phyloP scores from a whole-genome alignment of 176 grass and related monocot genomes.

The Dactylis glomerata region DNA sequence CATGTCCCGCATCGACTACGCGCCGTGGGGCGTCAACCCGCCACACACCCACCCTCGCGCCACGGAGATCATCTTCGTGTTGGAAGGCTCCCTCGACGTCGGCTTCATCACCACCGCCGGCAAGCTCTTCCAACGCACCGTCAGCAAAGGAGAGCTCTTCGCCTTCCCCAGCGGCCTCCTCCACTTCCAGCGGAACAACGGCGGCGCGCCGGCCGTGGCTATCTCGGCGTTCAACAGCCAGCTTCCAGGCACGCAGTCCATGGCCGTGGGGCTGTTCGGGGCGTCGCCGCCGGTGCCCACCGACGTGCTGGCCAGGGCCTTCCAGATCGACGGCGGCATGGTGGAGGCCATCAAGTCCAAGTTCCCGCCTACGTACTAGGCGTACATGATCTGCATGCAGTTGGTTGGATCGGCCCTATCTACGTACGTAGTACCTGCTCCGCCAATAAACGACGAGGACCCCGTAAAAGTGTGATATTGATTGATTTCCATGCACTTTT shows the following conservation, averaged over 20 bases:
- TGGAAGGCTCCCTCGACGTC: neutral
- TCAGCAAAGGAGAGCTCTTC: neutral
- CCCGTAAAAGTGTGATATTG: too few species aligned
- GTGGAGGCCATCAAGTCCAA: slow-evolving; percentile 7
- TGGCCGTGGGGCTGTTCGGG: neutral
- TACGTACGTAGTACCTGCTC: too few species aligned
- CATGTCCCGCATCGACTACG: neutral
- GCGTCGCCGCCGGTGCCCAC: neutral
- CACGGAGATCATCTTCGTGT: neutral
- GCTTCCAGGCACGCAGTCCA: neutral
- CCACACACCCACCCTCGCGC: neutral
- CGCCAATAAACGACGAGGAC: too few species aligned
- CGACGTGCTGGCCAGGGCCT: neutral
- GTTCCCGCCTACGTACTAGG: neutral
- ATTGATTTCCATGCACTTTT: too few species aligned
- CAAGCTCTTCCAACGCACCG: neutral
- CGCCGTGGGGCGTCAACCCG: neutral
- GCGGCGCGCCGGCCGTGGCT: neutral
- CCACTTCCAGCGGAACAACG: slow-evolving; percentile 1
- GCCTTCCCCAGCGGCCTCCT: neutral
- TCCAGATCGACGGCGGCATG: neutral
- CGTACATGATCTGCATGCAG: neutral
- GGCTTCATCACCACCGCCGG: neutral
- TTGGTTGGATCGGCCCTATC: too few species aligned
- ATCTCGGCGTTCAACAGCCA: neutral